Base-by-base conservation (phyloP, 1,139 yeast genomes). In the Pichia sp. region DNA sequence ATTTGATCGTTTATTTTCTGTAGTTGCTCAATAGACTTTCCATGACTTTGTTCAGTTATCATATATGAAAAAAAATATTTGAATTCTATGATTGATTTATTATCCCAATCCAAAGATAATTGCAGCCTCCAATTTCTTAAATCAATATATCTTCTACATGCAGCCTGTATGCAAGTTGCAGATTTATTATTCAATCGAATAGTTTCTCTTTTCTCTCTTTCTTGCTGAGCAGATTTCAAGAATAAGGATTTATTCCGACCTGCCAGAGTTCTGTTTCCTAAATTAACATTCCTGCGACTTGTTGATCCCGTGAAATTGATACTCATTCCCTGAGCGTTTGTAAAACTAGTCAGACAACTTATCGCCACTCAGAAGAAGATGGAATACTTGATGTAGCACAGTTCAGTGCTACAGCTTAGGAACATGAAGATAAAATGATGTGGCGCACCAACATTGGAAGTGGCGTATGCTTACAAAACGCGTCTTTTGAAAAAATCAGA, bases 271-370 rank as follows among this genome's bases (percentile, higher is more conserved):
- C 66, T 57, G 47, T 84, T 84, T 4, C 96, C 94, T 40, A 89
- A 69, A 60, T 90, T 89, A 52, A 90, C 82, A 35, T 73, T 76
- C 47, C 96, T 68, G 52, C 76, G 74, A 53, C 70, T 72, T 9
- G 72, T 73, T 47, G 74, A 76, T 2, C 94, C 94, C 4, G 80
- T 78, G 64, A 84, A 84, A 64, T 82, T 81, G 39, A 74, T 42
- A 35, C 55, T 55, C 63, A 59, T 59, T 23, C 7, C n/a, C 6
- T 24, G 7, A 30, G 8, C 5, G 30, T 8, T 16, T 16, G 4
- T n/a, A n/a, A n/a, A n/a, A n/a, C n/a, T n/a, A n/a, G n/a, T n/a
- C n/a, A n/a, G n/a, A n/a, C n/a, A n/a, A n/a, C 9, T 11, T 9
- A 20, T 6, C 5, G 20, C 7, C 5, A 3, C 9, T 22, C 12